Conservation (phyloP, 495 filamentous ascomycete species). For the Chaetomium fimeti region DNA sequence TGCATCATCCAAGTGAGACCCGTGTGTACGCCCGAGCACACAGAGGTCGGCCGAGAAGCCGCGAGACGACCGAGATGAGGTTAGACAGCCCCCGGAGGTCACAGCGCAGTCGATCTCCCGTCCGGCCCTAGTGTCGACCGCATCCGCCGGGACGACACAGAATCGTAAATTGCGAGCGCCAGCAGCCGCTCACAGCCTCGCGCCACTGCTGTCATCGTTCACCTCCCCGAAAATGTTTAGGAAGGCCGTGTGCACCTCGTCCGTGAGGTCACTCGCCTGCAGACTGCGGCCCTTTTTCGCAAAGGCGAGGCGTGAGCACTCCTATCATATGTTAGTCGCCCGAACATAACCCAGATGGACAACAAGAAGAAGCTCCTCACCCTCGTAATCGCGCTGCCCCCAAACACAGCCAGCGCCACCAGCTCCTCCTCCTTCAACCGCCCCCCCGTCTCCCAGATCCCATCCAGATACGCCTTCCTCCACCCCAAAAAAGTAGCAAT, state of each 20-base stretch:
- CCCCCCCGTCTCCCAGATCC: slow-evolving; percentile 69
- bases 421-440: slow-evolving; percentile 61
- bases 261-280: slow-evolving; percentile 92
- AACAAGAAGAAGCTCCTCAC: slow-evolving; percentile 31
- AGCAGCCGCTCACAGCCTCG: slow-evolving; percentile 23
- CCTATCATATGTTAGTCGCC: slow-evolving; percentile 38
- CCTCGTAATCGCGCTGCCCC: slow-evolving; percentile 81
- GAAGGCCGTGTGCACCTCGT: slow-evolving; percentile 83
- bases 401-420: slow-evolving; percentile 77
- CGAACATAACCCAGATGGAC: not conserved
- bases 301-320: slow-evolving; percentile 87
- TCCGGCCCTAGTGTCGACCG: not conserved
- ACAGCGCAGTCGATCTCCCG: slow-evolving; percentile 17
- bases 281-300: slow-evolving; percentile 81
- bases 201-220: slow-evolving; percentile 25
- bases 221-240: slow-evolving; percentile 68
- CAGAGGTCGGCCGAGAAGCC: slow-evolving; percentile 11
- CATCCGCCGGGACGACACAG: slow-evolving; percentile 2
- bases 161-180: slow-evolving; percentile 1
- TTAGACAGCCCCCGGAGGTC: slow-evolving; percentile 11
- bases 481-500: slow-evolving; percentile 86
- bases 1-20: not conserved
- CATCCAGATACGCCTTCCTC: slow-evolving; percentile 79
- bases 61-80: slow-evolving; percentile 4
- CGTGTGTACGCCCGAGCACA: slow-evolving; percentile 4